These are phyloP conservation scores for Rhytidiadelphus loreus DNA, from an alignment of 225 moss, liverwort and hornwort species.

Conservation along the genomic window DNA sequence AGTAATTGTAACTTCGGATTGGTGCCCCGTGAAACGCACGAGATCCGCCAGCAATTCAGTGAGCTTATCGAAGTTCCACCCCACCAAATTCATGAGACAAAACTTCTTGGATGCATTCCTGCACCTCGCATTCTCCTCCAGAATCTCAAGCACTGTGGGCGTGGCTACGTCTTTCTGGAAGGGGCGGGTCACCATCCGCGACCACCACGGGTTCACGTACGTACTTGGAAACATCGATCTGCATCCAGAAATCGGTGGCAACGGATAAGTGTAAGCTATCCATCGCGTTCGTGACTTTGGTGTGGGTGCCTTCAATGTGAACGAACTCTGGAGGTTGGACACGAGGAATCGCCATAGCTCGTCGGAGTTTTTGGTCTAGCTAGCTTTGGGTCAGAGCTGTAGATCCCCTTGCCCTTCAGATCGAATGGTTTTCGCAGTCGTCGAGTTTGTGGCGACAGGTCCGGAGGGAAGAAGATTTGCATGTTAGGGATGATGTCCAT, in stretches of 20 bases:
- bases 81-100: background rate
- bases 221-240: background rate
- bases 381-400: background rate
- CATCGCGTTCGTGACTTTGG: background rate
- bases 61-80: background rate
- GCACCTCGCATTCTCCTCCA: background rate
- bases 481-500: background rate
- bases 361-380: background rate
- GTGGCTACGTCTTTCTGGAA: background rate
- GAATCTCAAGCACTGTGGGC: background rate
- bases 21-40: background rate
- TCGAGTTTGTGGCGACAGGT: background rate
- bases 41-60: background rate
- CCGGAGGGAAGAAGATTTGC: background rate
- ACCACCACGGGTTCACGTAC: background rate
- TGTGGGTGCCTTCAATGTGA: background rate
- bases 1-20: background rate
- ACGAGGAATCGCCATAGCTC: background rate
- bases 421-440: background rate
- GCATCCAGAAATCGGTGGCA: background rate
- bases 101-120: background rate
- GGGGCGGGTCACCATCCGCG: background rate
- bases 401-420: background rate
- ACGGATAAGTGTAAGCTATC: background rate
- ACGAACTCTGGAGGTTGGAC: background rate